Evolutionary conservation across 2,329 filamentous ascomycete genomes (phyloP).

Genomic region (Ophiostoma tasmaniense): DNA sequence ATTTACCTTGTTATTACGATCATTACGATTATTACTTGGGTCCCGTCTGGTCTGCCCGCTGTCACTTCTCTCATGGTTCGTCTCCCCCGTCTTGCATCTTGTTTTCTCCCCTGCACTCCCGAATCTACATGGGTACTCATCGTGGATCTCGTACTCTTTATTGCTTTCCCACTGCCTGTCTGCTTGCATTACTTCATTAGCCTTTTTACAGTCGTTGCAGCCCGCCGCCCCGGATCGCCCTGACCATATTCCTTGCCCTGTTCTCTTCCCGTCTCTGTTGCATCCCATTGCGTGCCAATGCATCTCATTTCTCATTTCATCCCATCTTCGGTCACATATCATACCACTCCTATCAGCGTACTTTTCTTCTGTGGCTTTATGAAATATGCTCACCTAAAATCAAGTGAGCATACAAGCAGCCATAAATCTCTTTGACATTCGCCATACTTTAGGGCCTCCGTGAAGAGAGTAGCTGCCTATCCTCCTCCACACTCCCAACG

Average conservation of each 20-base stretch:
- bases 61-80: background rate
- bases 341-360: background rate
- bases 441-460: background rate
- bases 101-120: background rate
- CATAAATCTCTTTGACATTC: background rate
- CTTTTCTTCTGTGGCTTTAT: background rate
- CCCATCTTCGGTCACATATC: background rate
- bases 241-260: background rate
- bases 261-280: background rate
- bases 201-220: background rate
- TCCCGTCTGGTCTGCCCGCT: background rate
- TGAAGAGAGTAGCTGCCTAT: background rate
- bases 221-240: constrained; percentile 2
- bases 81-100: background rate
- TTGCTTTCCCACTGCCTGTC: background rate
- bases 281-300: background rate
- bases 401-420: background rate
- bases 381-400: background rate
- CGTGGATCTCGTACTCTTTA: background rate
- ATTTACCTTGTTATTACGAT: background rate
- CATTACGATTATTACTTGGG: background rate
- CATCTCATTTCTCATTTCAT: background rate
- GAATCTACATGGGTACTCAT: background rate
- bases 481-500: background rate
- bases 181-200: background rate